Base-by-base conservation (phyloP, 768 basidiomycete genomes). In the Mrakia frigida region DNA sequence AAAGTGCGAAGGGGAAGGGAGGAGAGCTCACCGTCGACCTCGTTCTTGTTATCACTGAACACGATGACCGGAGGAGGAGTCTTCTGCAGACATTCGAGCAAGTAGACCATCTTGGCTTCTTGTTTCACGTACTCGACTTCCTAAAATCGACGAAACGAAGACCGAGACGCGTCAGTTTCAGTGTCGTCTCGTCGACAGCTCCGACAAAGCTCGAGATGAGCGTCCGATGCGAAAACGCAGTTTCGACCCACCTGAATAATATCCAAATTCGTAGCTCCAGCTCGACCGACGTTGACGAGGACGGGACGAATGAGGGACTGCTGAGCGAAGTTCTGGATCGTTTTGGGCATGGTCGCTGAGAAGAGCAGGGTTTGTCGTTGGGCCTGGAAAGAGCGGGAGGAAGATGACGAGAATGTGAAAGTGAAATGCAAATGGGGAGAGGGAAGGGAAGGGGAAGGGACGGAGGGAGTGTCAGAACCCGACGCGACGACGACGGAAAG, bases 51-150 rank as follows among this genome's bases (percentile, higher is more conserved):
- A 82, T 99, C 97, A 79, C 92, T 94, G 83, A 99, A 99, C 75
- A 98, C 88, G 84, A 98, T 97, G 69, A 96, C 94, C 2, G 97
- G 97, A 10, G 97, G 97, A 0, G 97, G 91, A 0, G 97, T 99
- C 85, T 98, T 99, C 82, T 98, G 97, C 78, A 99, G 84, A 83
- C 95, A 98, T 83, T 99, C 97, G 67, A 99, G 86, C 23, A 98
- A 87, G 83, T 98, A 99, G 0, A 99, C 95, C 97, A 98, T 98
- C 84, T 99, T 99, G 0, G 97, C 97, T 84, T 98, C 97, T 82
- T 97, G 94, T 84, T 99, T 99, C 80, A 99, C 97, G 80, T 97
- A 98, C 85, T 99, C 97, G 31, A 98, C 93, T 41, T 98, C 92
- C 56, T 56, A 56, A 25, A 56, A 14, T 41, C 11, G 50, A 28